Base-by-base conservation (phyloP, 805 yeast genomes). In the Metschnikowia corniflorae region DNA sequence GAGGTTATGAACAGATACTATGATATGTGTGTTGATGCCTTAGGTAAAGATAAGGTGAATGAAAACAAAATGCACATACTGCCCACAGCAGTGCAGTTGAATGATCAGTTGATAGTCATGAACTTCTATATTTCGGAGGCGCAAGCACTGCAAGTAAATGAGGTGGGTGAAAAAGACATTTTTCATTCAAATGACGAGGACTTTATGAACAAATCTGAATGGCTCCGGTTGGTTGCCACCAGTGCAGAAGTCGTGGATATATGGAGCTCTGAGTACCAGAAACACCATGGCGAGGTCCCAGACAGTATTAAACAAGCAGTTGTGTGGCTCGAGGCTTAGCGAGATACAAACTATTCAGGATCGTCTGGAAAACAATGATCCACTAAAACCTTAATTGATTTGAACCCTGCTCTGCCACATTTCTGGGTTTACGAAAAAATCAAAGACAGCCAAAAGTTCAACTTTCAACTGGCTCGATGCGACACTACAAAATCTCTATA, bases 191-290 rank as follows among this genome's bases (percentile, higher is more conserved):
- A 15, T 19, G 26, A 12, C 2, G 7, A 31, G 18, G 32, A 34
- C n/a, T n/a, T n/a, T n/a, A n/a, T n/a, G n/a, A n/a, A n/a, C n/a
- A n/a, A n/a, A 6, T 13, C 23, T 3, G 37, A 28, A 10, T 22
- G 16, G 7, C 12, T 5, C 17, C 17, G 17, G 10, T 28, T 34
- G 32, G 23, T 22, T 14, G 21, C 22, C 18, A 22, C 32, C 6
- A 34, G 37, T 28, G 31, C 22, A 28, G 37, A 34, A n/a, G 26
- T 34, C 19, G 37, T 26, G 9, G 37, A 28, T 19, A 28, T 34
- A 3, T 34, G 37, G 37, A 34, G 24, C 24, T 34, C 37, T 20
- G 28, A 31, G 10, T 34, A 13, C 16, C 17, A 14, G 4, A 28
- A 34, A 16, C 13, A 18, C 13, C 32, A 34, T 3, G 37, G 37